Evolutionary conservation across 331 rosid genomes (phyloP), one percentile per base, ranked within the genome.

Genomic region (Ulmus americana): DNA sequence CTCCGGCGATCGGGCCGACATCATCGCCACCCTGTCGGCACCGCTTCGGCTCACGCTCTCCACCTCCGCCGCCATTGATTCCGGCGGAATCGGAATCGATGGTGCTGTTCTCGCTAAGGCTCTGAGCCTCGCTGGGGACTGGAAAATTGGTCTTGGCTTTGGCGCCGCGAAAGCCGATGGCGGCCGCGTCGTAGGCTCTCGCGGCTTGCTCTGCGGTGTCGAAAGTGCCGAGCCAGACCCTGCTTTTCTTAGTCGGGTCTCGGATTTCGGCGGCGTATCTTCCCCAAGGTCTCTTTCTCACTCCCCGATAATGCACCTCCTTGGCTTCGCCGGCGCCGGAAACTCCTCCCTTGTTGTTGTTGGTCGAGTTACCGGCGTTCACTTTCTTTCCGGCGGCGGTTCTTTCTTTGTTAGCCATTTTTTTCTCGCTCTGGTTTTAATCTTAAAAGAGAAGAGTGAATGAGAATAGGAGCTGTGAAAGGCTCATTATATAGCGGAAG

Each of bases 171-270:
- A 91, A 91, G 8, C 84, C 84, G 4, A 84, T 73, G 1, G 97
- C 97, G 1, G 97, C 97, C 6, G 78, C 3, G 65, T 90, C 97
- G 74, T 90, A 90, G 10, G 97, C 97, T 8, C 81, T 70, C 0
- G 97, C 97, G 0, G 96, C 97, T 8, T 91, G 96, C 58, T 84
- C 97, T 0, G 97, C 95, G 14, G 97, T 88, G 52, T 91, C 97
- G 11, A 87, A 91, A 6, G 97, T 91, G 0, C 97, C 97, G 16
- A 91, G 95, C 97, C 97, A 91, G 3, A 91, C 97, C 0, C 97
- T 95, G 85, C 91, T 91, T 66, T 91, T 91, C 79, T 91, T 88
- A 10, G 86, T 74, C 0, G 97, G 97, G 81, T 91, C 97, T 51
- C 97, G 76, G 14, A 91, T 91, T 79, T 91, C 97, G 1, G 97